These are phyloP conservation scores for Podospora didyma DNA, from an alignment of 495 filamentous ascomycete genomes.

Conservation along the genomic window DNA sequence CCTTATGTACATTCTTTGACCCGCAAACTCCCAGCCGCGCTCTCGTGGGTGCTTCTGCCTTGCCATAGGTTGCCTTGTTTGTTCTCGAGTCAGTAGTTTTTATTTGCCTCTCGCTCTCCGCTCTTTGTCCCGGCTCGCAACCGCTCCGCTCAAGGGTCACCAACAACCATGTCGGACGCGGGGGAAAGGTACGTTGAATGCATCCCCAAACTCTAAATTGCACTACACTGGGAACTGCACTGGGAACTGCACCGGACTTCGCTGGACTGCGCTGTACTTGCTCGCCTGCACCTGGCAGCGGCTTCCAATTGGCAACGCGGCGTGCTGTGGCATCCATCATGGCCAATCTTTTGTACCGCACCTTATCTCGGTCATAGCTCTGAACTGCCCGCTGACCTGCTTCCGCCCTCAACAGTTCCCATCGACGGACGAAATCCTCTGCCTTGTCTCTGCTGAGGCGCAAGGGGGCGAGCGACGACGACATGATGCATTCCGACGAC, in stretches of 20 bases:
- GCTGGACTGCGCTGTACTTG: no score
- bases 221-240: constrained; percentile 1
- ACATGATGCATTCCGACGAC: constrained; percentile 37
- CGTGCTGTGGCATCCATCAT: background rate
- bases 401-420: constrained; percentile 26
- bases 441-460: constrained; percentile 47
- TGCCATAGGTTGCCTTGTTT: no score
- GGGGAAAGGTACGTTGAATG: constrained; percentile 37
- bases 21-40: no score
- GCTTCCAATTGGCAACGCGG: background rate
- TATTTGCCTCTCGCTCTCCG: background rate
- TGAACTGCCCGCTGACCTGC: constrained; percentile 9
- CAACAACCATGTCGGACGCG: constrained; percentile 39
- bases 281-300: no score
- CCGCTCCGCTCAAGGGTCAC: background rate
- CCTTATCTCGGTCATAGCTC: background rate
- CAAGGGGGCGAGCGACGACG: constrained; percentile 41
- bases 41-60: no score
- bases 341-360: no score
- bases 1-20: background rate
- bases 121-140: background rate
- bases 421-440: constrained; percentile 51
- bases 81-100: background rate
- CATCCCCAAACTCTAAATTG: background rate
- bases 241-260: no score